A percentile compares a stretch with the other conserved stretches of the same genome.
phyloP scores from a whole-genome alignment of 352 stramenopile genomes.

The Pythium sp. region DNA sequence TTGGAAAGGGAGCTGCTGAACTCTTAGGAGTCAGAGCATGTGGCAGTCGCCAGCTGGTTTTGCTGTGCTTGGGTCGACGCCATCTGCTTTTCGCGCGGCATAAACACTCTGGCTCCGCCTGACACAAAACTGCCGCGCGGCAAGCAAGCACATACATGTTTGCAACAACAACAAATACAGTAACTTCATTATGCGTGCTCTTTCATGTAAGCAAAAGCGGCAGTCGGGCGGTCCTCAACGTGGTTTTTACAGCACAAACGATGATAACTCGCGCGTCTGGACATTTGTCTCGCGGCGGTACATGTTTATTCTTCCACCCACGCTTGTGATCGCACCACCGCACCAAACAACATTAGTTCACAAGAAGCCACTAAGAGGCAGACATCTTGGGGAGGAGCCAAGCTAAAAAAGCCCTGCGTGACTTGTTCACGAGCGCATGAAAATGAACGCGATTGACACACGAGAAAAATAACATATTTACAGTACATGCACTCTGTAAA shows the following conservation, averaged over 20 bases:
- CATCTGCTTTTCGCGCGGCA: background rate
- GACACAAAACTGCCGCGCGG: background rate
- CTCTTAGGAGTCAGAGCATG: background rate
- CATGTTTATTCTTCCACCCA: background rate
- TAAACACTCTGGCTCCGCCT: background rate
- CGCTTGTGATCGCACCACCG: background rate
- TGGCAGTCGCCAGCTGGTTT: constrained; percentile 4
- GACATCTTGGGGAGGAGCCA: background rate
- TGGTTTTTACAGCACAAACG: background rate
- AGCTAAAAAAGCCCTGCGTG: background rate
- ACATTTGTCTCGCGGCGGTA: constrained; percentile 1
- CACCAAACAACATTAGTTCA: background rate
- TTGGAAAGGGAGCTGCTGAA: background rate
- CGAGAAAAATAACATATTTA: background rate
- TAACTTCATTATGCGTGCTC: background rate
- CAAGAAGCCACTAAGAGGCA: background rate
- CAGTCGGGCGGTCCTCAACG: background rate
- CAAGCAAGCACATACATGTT: background rate
- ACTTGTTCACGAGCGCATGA: background rate
- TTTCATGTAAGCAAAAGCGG: background rate
- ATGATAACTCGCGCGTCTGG: background rate
- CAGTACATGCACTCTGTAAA: background rate
- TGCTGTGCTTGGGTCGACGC: background rate
- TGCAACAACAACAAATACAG: background rate
- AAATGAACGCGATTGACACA: background rate